Evolutionary conservation across 768 basidiomycete species (phyloP), one percentile per base, ranked within the genome.

Genomic region (Russula foetens): DNA sequence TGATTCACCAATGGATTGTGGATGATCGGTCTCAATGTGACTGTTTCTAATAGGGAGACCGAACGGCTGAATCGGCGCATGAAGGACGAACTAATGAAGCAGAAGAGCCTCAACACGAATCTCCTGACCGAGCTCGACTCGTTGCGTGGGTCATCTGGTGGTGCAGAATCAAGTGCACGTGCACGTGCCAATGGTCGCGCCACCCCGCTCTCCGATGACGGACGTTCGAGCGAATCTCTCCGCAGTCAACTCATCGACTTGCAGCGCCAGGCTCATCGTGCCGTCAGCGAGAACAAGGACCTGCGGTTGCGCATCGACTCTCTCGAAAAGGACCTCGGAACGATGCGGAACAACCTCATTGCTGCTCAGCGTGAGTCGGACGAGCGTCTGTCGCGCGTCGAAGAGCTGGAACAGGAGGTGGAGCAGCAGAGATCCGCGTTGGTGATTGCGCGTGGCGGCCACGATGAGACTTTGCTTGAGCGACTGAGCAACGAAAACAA

Each of bases 51-150:
- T 69, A 93, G 91, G 81, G 92, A 92, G 47, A 98, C 95, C 1
- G 97, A 98, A 74, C 97, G 95, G 75, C 93, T 98, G 85, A 89
- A 98, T 79, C 85, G 93, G 66, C 84, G 88, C 67, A 92, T 98
- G 87, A 91, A 93, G 73, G 96, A 95, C 58, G 97, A 98, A 69
- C 75, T 98, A 59, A 88, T 82, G 65, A 95, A 90, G 75, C 91
- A 96, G 74, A 98, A 97, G 75, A 79, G 78, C 49, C 73, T 85
- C 47, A 95, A 93, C 69, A 77, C 84, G 46, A 77, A 80, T 58
- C 83, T 98, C 28, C 92, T 98, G 70, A 73, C 81, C n/a, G 92
- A 98, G 67, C 77, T 96, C 23, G 92, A 96, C 59, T 72, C 78
- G 2, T 69, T 80, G 26, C 85, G 86, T n/a, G 82, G 82, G 49